Evolutionary conservation across 2,329 filamentous ascomycete species (phyloP), one percentile per base, ranked within the genome.

Genomic region (Parascedosporium putredinis): DNA sequence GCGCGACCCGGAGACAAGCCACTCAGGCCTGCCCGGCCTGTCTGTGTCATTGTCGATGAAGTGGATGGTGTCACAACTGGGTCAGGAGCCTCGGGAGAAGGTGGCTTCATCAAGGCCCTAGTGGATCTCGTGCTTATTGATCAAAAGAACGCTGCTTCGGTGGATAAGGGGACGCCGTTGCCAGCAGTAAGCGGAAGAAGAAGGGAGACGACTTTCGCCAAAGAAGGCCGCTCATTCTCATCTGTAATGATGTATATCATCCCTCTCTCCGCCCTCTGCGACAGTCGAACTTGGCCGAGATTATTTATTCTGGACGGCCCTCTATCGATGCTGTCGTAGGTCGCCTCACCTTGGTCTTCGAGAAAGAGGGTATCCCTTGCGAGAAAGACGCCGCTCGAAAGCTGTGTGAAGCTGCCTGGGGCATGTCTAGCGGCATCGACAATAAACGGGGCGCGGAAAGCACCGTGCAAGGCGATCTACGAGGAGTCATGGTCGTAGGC

Each of bases 181-280:
- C 18, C 45, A 9, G 27, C 2, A 31, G 16, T 23, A 38, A 40
- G 10, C 78, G 73, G 56, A 86, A 81, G 65, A 88, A 79, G 64
- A 91, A 88, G 62, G 84, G 83, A 0, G 91, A 97, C 59, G 84
- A 83, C 52, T 98, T 98, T 62, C 79, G 86, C 38, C 76, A 96
- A 54, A 78, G 95, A 67, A 78, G 93, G 43, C 93, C 93, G 0
- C 72, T 98, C 25, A 88, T 98, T 47, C 73, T 98, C 45, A 93
- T 98, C 57, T 98, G 93, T 71, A 98, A 98, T 59, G 94, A 98
- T 63, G 81, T 97, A 1, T 98, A 98, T 60, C 89, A 95, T 57
- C 83, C 91, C 3, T 87, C 90, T 18, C 74, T 98, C 36, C 79
- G 89, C 24, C 89, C 88, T 0, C 72, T 98, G 6, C 81, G 93